Evolutionary conservation across 768 basidiomycete genomes (phyloP), one percentile per base, ranked within the genome.

Genomic region (Phlegmacium glaucopus): DNA sequence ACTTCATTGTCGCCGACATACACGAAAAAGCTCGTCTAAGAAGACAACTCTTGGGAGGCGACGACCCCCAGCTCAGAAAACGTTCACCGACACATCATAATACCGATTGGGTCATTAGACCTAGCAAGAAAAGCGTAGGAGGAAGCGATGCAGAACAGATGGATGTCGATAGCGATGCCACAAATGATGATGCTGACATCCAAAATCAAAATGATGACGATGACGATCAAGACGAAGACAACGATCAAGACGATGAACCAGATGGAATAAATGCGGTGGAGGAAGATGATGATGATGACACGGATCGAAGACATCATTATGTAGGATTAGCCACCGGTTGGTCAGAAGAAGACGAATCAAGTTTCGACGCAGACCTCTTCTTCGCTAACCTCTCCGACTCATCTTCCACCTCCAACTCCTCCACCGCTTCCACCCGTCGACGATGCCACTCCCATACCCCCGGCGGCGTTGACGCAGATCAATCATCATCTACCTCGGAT

Each of bases 291-390:
- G 79, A 79, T 54, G 65, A 70, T 44, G 78, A 40, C 28, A 51
- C 59, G 16, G 62, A 58, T 48, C 54, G 3, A 43, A 26, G 60
- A 59, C 35, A 52, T 44, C 18, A 61, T 40, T 87, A 82, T 57
- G 76, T 77, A 34, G 86, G 85, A 40, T 74, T 87, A 39, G 83
- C 78, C 40, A 83, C 83, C 1, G 82, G 85, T 36, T 92, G 87
- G 88, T 85, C 84, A 34, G 85, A 60, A 15, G 85, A 83, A 48
- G 87, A 83, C 52, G 88, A 89, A 61, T 84, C 82, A 2, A 80
- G 76, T 50, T 87, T 89, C 56, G 90, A 92, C 55, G 90, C 90
- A 9, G 88, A 91, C 51, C 63, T 91, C 0, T 91, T 92, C 69
- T 91, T 92, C 58, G 80, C 84, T 46, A 85, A 89, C 59, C 77